A percentile compares a stretch with the other conserved stretches of the same genome.
Conservation (phyloP, 2,329 filamentous ascomycete species). For the Escovopsis weberi region DNA sequence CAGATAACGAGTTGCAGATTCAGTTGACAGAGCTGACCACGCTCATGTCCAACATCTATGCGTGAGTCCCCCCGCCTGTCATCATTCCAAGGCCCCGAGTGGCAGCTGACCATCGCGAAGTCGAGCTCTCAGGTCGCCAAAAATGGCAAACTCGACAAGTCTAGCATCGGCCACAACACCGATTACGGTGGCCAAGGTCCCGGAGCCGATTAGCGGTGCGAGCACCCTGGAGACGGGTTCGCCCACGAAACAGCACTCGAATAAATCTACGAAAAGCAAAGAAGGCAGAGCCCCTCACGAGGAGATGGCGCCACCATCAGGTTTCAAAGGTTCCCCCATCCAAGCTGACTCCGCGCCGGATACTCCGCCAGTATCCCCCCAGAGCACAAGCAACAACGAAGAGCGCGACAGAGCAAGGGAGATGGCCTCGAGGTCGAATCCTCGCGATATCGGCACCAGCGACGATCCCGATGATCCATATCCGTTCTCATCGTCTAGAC, state of each 20-base stretch:
- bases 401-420: not conserved
- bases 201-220: too few species aligned
- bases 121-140: constrained; percentile 16
- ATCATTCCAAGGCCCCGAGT: too few species aligned
- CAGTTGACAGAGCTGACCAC: constrained; percentile 14
- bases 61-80: constrained; percentile 10
- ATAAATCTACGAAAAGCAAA: too few species aligned
- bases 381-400: not conserved
- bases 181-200: not conserved
- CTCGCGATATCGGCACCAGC: not conserved
- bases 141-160: too few species aligned
- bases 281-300: too few species aligned
- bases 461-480: too few species aligned
- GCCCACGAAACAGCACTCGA: not conserved
- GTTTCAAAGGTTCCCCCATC: too few species aligned
- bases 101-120: constrained; percentile 3
- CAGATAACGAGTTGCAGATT: constrained; percentile 16
- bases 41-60: constrained; percentile 20
- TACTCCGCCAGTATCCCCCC: not conserved
- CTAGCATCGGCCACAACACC: not conserved
- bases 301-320: too few species aligned
- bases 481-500: too few species aligned
- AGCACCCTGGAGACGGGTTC: too few species aligned
- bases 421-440: not conserved
- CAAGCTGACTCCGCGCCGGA: not conserved